Conservation (phyloP, 1,284 basidiomycete species). For the Gomphus bonarii region DNA sequence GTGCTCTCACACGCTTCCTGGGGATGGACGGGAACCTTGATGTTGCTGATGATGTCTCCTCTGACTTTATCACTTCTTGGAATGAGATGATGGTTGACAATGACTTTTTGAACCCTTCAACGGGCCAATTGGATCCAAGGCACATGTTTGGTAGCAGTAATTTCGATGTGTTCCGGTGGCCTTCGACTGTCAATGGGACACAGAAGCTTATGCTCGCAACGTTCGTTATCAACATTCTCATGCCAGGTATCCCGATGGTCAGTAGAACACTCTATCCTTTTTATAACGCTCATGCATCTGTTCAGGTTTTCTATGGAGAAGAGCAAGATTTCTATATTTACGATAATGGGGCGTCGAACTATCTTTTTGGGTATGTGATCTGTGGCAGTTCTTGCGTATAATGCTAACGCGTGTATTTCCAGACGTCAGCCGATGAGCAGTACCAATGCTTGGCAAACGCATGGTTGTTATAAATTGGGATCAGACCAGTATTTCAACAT, state of each 20-base stretch:
- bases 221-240: slow-evolving; percentile 69
- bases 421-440: slow-evolving; percentile 87
- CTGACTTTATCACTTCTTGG: slow-evolving; percentile 81
- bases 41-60: slow-evolving; percentile 73
- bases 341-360: slow-evolving; percentile 78
- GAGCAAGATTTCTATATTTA: slow-evolving; percentile 81
- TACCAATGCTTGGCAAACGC: slow-evolving; percentile 80
- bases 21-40: slow-evolving; percentile 90
- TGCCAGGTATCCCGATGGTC: slow-evolving; percentile 80
- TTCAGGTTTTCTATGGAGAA: slow-evolving; percentile 74
- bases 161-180: slow-evolving; percentile 91
- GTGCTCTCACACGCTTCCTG: slow-evolving; percentile 70
- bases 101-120: slow-evolving; percentile 71
- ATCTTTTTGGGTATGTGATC: slow-evolving; percentile 67
- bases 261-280: slow-evolving; percentile 17
- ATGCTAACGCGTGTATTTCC: slow-evolving; percentile 10
- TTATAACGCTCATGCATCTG: slow-evolving; percentile 7
- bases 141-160: slow-evolving; percentile 88
- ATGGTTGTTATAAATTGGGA: slow-evolving; percentile 83
- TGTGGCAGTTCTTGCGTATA: neutral
- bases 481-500: slow-evolving; percentile 88
- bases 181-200: slow-evolving; percentile 73
- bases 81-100: slow-evolving; percentile 82
- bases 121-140: slow-evolving; percentile 61
- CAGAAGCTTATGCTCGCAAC: slow-evolving; percentile 64